These are phyloP conservation scores for Kazachstania sp. DNA, from an alignment of 1,139 yeast genomes.

Conservation along the genomic window DNA sequence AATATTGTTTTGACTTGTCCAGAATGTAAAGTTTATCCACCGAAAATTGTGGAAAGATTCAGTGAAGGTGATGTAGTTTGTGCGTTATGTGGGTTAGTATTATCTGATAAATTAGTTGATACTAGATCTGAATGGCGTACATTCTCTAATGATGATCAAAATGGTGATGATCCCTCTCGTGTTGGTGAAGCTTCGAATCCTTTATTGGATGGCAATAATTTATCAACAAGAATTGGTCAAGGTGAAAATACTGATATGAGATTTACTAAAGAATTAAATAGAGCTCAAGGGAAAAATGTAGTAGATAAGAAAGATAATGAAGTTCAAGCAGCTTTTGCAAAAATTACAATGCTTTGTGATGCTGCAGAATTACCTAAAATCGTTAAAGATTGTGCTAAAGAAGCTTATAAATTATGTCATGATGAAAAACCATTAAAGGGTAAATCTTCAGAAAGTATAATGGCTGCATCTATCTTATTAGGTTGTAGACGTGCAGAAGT, in stretches of 20 bases:
- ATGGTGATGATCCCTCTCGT: conserved; percentile 98
- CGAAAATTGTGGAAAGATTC: conserved; percentile 88
- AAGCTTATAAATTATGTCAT: conserved; percentile 84
- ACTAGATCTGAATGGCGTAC: conserved; percentile 99
- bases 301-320: conserved; percentile 86
- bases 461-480: conserved; percentile 93
- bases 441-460: conserved; percentile 84
- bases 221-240: conserved; percentile 85
- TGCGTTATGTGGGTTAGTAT: conserved; percentile 90
- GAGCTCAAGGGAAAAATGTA: conserved; percentile 80
- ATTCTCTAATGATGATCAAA: conserved; percentile 92
- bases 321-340: conserved; percentile 80
- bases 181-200: conserved; percentile 99
- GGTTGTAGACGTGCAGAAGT: conserved; percentile 95
- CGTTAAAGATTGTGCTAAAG: conserved; percentile 96
- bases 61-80: conserved; percentile 98
- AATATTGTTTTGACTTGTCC: conserved; percentile 91
- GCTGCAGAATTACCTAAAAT: conserved; percentile 91
- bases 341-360: conserved; percentile 92
- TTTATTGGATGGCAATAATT: conserved; percentile 79
- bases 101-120: conserved; percentile 87
- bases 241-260: conserved; percentile 59
- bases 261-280: conserved; percentile 75
- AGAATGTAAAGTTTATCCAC: conserved; percentile 92
- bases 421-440: conserved; percentile 86